phyloP scores from a whole-genome alignment of 2,329 filamentous ascomycete species.

The Claviceps quebecensis region DNA sequence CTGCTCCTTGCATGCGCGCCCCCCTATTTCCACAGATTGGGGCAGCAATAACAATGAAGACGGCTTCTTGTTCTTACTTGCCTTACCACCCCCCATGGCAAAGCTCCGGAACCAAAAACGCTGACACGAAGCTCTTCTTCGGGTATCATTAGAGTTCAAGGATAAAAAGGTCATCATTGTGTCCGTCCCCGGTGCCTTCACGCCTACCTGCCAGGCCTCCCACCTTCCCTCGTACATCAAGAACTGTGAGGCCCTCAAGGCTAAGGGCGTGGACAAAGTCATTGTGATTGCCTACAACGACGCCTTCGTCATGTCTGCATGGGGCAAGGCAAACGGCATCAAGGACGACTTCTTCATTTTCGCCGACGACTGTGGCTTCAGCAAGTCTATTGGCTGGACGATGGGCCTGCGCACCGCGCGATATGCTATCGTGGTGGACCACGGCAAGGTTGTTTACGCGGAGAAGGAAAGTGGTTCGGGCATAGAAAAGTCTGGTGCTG shows the following conservation, averaged over 20 bases:
- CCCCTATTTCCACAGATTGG: not conserved
- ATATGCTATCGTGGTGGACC: conserved; percentile 68
- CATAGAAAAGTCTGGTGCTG: conserved; percentile 36
- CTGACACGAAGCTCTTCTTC: not conserved
- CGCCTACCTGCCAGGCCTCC: conserved; percentile 67
- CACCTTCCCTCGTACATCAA: conserved; percentile 72
- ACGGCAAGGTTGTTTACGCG: conserved; percentile 73
- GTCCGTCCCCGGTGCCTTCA: conserved; percentile 60
- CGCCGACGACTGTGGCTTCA: conserved; percentile 60
- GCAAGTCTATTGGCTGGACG: conserved; percentile 64
- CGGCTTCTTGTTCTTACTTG: not conserved
- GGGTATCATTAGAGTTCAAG: conserved; percentile 30
- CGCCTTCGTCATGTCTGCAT: conserved; percentile 74
- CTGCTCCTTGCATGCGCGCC: not conserved
- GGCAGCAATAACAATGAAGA: no score
- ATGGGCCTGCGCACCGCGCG: conserved; percentile 60
- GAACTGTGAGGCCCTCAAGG: conserved; percentile 55
- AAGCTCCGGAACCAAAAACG: not conserved
- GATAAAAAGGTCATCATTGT: conserved; percentile 43
- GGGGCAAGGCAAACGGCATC: conserved; percentile 77
- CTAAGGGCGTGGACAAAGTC: conserved; percentile 71
- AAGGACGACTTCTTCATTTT: conserved; percentile 60
- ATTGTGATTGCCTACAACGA: conserved; percentile 77
- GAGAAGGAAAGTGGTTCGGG: conserved; percentile 50
- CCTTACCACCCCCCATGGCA: not conserved